Conservation (phyloP, 345 rosid species). For the Citrus reticulata region DNA sequence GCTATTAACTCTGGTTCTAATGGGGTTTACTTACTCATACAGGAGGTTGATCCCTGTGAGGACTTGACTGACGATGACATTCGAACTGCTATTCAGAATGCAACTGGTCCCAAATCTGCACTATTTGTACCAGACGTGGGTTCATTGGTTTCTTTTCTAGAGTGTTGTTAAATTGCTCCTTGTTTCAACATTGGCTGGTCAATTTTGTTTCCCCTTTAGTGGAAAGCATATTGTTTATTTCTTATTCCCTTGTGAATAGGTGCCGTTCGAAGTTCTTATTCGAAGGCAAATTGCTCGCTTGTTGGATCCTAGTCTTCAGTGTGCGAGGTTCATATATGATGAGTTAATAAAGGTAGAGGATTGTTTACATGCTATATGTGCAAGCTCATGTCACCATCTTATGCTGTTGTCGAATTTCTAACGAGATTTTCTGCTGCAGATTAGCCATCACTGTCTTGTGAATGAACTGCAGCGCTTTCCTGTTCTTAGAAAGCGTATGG, state of each 20-base stretch:
- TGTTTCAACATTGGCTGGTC: background rate
- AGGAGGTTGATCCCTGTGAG: conserved; percentile 98
- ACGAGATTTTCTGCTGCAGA: conserved; percentile 40
- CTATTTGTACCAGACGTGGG: conserved; percentile 89
- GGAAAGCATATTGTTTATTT: background rate
- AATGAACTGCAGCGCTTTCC: conserved; percentile 84
- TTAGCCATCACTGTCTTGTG: conserved; percentile 79
- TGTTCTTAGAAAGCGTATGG: conserved; percentile 83
- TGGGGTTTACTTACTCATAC: conserved; percentile 12
- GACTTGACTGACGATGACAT: conserved; percentile 92
- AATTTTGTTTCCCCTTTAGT: background rate
- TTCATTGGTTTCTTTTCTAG: conserved; percentile 8
- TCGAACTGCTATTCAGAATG: conserved; percentile 94
- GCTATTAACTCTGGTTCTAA: conserved; percentile 5
- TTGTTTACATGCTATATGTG: background rate
- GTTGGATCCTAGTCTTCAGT: conserved; percentile 94
- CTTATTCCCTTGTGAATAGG: conserved; percentile 34
- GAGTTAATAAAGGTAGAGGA: conserved; percentile 72
- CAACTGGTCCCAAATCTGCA: conserved; percentile 90
- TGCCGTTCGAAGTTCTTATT: conserved; percentile 95
- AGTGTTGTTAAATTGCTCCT: background rate
- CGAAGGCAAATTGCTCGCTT: conserved; percentile 90
- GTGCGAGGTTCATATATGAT: conserved; percentile 93
- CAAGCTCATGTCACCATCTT: background rate
- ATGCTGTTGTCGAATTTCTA: background rate